phyloP scores from a whole-genome alignment of 352 stramenopile genomes.

The Peronosclerospora sorghi region DNA sequence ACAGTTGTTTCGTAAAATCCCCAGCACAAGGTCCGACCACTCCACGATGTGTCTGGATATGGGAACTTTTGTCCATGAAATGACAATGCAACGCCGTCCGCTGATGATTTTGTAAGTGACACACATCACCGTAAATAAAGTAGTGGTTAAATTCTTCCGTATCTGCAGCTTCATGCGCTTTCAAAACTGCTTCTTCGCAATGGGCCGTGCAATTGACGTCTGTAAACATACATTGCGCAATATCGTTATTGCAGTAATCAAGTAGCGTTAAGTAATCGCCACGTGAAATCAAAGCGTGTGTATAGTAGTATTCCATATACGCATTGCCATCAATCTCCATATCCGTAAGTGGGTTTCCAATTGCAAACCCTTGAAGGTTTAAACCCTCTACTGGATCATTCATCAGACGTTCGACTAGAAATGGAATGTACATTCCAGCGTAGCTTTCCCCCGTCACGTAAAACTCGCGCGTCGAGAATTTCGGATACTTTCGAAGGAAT shows the following conservation, averaged over 20 bases:
- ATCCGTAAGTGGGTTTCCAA: slow-evolving; percentile 68
- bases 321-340: slow-evolving; percentile 49
- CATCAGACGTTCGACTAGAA: slow-evolving; percentile 55
- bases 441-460: slow-evolving; percentile 86
- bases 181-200: slow-evolving; percentile 36
- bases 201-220: slow-evolving; percentile 30
- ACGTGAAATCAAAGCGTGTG: slow-evolving; percentile 59
- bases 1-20: slow-evolving; percentile 36
- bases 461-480: slow-evolving; percentile 53
- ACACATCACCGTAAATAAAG: slow-evolving; percentile 67
- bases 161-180: slow-evolving; percentile 29
- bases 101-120: slow-evolving; percentile 44
- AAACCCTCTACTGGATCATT: slow-evolving; percentile 31
- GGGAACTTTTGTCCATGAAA: slow-evolving; percentile 16
- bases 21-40: slow-evolving; percentile 43
- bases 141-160: slow-evolving; percentile 46
- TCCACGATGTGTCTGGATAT: slow-evolving; percentile 31
- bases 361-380: slow-evolving; percentile 54
- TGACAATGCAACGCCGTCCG: slow-evolving; percentile 26
- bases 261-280: slow-evolving; percentile 45
- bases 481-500: slow-evolving; percentile 73
- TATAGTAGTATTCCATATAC: slow-evolving; percentile 74
- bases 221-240: slow-evolving; percentile 51
- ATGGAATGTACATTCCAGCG: slow-evolving; percentile 82
- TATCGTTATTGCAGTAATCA: slow-evolving; percentile 37